Conservation (phyloP, 2,329 filamentous ascomycete genomes). For the Venturiaceae sp. region DNA sequence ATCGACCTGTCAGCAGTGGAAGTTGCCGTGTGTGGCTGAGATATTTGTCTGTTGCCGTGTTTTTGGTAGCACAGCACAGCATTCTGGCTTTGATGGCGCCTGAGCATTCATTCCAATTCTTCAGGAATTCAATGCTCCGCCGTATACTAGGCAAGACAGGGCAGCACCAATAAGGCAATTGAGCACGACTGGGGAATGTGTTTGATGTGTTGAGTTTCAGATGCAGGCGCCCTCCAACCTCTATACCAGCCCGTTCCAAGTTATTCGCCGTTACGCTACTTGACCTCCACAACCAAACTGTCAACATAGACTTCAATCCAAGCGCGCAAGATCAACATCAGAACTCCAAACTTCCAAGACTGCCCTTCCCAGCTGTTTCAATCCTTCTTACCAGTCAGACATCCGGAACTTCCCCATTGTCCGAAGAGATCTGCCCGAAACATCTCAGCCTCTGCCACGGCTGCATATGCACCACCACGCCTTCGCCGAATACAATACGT, state of each 20-base stretch:
- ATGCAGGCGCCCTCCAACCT: no score
- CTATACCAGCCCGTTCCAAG: no score
- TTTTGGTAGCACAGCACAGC: background rate
- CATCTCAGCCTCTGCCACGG: background rate
- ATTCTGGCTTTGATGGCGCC: background rate
- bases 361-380: background rate
- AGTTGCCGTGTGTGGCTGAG: background rate
- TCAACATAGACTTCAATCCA: background rate
- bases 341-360: no score
- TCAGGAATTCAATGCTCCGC: background rate
- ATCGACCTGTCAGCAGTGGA: no score
- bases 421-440: background rate
- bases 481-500: background rate
- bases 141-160: no score
- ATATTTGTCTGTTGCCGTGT: background rate
- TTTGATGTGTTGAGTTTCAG: no score
- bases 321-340: background rate
- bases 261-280: no score
- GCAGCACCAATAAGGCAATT: background rate
- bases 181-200: no score
- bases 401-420: background rate
- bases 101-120: background rate
- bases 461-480: conserved; percentile 1
- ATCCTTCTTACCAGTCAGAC: background rate
- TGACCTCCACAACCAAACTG: no score